Evolutionary conservation across 2,329 filamentous ascomycete genomes (phyloP).

Genomic region (Ceratocystis harringtonii): DNA sequence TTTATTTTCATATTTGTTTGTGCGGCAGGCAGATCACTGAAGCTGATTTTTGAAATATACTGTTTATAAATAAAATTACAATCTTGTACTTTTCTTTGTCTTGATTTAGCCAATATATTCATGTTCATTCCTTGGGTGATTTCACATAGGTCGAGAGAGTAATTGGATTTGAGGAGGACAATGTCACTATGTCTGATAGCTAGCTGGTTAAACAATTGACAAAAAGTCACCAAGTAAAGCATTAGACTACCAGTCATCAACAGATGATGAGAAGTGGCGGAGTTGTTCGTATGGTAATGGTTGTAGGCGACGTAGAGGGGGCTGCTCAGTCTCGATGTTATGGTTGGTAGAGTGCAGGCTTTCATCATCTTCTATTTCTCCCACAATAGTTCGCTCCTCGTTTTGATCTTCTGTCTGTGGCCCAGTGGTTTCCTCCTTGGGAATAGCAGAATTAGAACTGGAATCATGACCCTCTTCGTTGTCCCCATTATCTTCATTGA

Average conservation of each 20-base stretch:
- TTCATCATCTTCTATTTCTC: background rate
- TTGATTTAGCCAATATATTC: background rate
- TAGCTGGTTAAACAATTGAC: too few relatives aligned
- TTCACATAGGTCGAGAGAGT: too few relatives aligned
- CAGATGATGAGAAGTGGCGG: background rate
- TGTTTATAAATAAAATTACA: background rate
- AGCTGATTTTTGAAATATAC: slow-evolving; percentile 1
- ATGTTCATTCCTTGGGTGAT: background rate
- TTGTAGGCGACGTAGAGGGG: background rate
- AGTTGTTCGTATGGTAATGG: background rate
- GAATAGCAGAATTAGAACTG: background rate
- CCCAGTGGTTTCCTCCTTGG: background rate
- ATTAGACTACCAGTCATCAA: background rate
- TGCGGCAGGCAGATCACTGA: background rate
- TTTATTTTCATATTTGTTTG: slow-evolving; percentile 3
- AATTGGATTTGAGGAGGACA: too few relatives aligned
- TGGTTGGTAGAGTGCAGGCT: background rate
- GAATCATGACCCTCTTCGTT: background rate
- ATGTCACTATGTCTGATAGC: too few relatives aligned
- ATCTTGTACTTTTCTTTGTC: background rate
- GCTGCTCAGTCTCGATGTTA: background rate
- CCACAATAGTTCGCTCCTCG: background rate
- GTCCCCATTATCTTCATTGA: background rate
- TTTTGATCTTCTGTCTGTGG: background rate
- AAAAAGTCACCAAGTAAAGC: background rate